Evolutionary conservation across 768 basidiomycete species (phyloP).

Genomic region (Lactifluus rugatus): DNA sequence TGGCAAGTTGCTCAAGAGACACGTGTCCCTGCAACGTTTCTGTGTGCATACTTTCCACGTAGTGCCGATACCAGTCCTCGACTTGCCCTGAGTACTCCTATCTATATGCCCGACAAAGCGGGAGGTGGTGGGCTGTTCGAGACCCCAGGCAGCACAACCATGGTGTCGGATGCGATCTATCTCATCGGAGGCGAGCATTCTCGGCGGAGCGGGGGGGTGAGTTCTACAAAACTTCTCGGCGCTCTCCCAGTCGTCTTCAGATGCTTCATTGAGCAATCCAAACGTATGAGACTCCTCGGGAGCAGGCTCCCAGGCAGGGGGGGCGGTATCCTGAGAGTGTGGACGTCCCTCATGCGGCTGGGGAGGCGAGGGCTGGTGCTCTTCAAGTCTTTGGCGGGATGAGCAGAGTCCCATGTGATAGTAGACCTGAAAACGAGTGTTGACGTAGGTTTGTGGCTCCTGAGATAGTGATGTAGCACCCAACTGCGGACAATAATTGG

Average conservation of each 20-base stretch:
- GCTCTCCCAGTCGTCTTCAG: conserved; percentile 42
- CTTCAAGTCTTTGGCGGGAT: not conserved
- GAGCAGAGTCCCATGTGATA: not conserved
- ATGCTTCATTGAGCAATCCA: conserved; percentile 49
- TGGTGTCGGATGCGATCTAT: conserved; percentile 41
- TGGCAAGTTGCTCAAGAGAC: conserved; percentile 51
- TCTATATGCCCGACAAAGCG: conserved; percentile 40
- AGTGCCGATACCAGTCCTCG: conserved; percentile 27
- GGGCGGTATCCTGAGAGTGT: conserved; percentile 17
- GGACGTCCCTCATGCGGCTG: not conserved
- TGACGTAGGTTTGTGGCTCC: not conserved
- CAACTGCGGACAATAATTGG: not conserved
- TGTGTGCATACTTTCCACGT: conserved; percentile 37
- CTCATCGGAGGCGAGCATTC: conserved; percentile 40
- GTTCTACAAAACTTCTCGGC: conserved; percentile 42
- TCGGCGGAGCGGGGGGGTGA: conserved; percentile 33
- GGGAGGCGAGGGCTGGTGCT: not conserved
- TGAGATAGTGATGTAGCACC: not conserved
- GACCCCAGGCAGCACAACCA: conserved; percentile 45
- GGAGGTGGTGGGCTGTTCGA: conserved; percentile 31
- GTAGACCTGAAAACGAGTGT: not conserved
- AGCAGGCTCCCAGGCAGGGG: conserved; percentile 52
- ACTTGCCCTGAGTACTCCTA: conserved; percentile 23
- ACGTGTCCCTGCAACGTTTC: conserved; percentile 37
- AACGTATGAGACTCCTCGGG: conserved; percentile 38